Percentiles rank a stretch among this genome's conserved stretches.
phyloP scores from a whole-genome alignment of 768 basidiomycete genomes.

The Fibroporia radiculosa region DNA sequence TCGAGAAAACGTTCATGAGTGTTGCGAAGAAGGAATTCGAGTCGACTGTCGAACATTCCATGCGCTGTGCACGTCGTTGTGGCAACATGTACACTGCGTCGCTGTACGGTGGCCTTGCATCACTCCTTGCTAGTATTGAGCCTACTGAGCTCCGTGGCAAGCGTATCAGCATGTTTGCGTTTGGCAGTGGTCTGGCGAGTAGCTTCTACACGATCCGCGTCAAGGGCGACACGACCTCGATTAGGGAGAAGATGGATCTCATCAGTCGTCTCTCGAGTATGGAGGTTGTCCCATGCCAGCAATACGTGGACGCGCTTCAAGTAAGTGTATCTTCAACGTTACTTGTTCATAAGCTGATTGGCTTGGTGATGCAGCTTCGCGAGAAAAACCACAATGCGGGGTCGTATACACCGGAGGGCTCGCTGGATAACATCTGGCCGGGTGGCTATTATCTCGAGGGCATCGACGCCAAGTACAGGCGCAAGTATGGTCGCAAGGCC shows the following conservation, averaged over 20 bases:
- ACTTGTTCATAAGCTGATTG: background rate
- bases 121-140: constrained; percentile 67
- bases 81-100: constrained; percentile 99
- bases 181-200: constrained; percentile 92
- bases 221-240: constrained; percentile 81
- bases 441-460: constrained; percentile 89
- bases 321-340: constrained; percentile 33
- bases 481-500: constrained; percentile 65
- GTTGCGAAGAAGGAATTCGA: constrained; percentile 70
- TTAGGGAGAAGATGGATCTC: constrained; percentile 77
- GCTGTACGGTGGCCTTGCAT: constrained; percentile 89
- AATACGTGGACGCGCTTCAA: constrained; percentile 79
- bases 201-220: constrained; percentile 86
- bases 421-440: constrained; percentile 88
- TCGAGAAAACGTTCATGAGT: constrained; percentile 92
- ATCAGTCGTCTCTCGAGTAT: constrained; percentile 68
- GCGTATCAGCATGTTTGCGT: constrained; percentile 92
- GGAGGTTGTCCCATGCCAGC: constrained; percentile 88
- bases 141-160: constrained; percentile 69
- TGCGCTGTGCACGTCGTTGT: constrained; percentile 83
- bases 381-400: constrained; percentile 94
- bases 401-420: constrained; percentile 78
- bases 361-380: constrained; percentile 53
- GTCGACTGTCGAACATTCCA: constrained; percentile 68
- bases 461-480: constrained; percentile 86